phyloP scores from a whole-genome alignment of 805 yeast genomes.

The Myxozyma sirexii region DNA sequence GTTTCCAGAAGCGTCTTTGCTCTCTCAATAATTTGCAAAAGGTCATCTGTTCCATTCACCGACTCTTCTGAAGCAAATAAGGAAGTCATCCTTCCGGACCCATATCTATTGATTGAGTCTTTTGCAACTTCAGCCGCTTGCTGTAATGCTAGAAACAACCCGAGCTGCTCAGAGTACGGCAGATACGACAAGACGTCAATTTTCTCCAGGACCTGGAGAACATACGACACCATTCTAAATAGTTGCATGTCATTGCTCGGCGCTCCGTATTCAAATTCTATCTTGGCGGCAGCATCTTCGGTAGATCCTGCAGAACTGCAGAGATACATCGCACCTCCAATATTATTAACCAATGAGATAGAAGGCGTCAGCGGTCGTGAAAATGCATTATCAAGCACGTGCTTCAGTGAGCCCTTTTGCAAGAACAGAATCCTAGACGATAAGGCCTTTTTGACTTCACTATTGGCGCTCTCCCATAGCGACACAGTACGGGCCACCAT shows the following conservation, averaged over 20 bases:
- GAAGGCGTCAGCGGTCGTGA: conserved; percentile 5
- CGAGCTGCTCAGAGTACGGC: conserved; percentile 7
- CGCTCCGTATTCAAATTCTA: background rate
- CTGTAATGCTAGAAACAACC: conserved; percentile 11
- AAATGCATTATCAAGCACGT: conserved; percentile 9
- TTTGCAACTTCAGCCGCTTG: conserved; percentile 27
- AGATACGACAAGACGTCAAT: conserved; percentile 11
- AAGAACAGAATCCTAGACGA: conserved; percentile 16
- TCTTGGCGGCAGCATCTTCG: background rate
- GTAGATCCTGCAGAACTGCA: background rate
- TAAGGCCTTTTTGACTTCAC: conserved; percentile 10
- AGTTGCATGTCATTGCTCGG: conserved; percentile 11
- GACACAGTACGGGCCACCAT: conserved; percentile 20
- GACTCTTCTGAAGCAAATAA: conserved; percentile 5
- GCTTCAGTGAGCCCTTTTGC: background rate
- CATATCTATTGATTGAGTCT: conserved; percentile 20
- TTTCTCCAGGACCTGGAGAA: conserved; percentile 8
- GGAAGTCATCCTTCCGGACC: conserved; percentile 5
- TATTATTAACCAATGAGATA: conserved; percentile 17
- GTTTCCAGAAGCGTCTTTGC: conserved; percentile 11
- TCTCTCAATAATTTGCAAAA: conserved; percentile 12
- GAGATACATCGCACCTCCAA: conserved; percentile 29
- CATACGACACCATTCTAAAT: conserved; percentile 23
- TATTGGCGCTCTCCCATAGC: conserved; percentile 23
- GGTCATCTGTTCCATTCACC: conserved; percentile 17